Evolutionary conservation across 176 grass and related monocot species (phyloP), one percentile per base, ranked within the genome.

Genomic region (Cenchrus fungigraminus): DNA sequence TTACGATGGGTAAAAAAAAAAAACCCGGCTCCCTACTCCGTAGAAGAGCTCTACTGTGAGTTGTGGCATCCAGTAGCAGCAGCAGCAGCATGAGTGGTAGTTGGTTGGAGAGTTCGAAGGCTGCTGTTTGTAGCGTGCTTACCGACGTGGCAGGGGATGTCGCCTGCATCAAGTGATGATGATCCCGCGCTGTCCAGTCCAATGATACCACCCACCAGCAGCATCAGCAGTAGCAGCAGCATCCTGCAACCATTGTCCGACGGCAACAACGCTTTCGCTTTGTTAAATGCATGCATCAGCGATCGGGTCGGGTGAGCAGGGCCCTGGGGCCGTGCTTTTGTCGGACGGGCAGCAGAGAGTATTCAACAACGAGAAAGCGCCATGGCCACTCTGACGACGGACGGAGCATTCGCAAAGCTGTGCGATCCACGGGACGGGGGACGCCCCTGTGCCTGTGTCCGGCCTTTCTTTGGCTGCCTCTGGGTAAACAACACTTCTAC

Each of bases 181-280:
- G 46, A 65, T 73, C 64, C 31, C 12, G 57, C 31, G 6, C 47
- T 8, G 5, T 52, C 25, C 25, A 25, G 25, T 25, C 44, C 5
- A 53, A 86, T 86, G 45, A 85, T 86, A 20, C 68, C 76, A 12
- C 56, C 56, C 76, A 86, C 66, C 25, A 25, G 25, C 25, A 25
- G 25, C 25, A 25, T 25, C 25, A 25, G 25, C 25, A 25, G 25
- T 61, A 31, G 78, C 51, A 43, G 59, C 9, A 60, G 19, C 57
- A 60, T 60, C 8, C 56, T 58, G 25, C 25, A 25, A 25, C 25
- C 79, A 9, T 53, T 25, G 25, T 25, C 25, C 25, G 25, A 25
- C 25, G 25, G 42, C 9, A 42, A 37, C 8, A 37, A 65, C 69
- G 14, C 28, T 20, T 71, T 53, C 17, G n/a, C 12, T 37, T 66